Percentiles rank a stretch among this genome's conserved stretches.
phyloP scores from a whole-genome alignment of 2,329 filamentous ascomycete genomes.

The Colletotrichum liaoningense region DNA sequence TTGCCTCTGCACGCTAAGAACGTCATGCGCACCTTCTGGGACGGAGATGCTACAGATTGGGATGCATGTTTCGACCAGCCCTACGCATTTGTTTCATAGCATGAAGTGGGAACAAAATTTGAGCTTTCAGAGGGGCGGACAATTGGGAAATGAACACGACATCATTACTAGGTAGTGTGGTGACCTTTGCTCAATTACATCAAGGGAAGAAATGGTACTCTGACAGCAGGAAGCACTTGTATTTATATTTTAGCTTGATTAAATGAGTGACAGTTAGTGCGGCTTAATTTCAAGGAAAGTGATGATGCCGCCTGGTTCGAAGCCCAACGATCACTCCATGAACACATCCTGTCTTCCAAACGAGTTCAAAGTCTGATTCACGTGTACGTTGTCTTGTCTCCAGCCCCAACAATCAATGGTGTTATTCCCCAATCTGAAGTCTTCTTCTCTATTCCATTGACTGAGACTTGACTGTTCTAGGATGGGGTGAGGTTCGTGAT shows the following conservation, averaged over 20 bases:
- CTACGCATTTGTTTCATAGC: conserved; percentile 41
- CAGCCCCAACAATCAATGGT: too few species aligned
- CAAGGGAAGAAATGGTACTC: neutral
- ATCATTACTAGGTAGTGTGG: neutral
- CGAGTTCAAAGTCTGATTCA: neutral
- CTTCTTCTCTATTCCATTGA: neutral
- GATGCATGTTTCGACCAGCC: conserved; percentile 51
- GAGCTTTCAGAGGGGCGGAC: neutral
- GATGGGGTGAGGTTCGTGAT: neutral
- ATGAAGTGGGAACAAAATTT: neutral
- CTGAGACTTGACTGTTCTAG: neutral
- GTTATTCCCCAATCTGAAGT: neutral
- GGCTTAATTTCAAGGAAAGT: neutral
- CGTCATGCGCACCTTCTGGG: conserved; percentile 49
- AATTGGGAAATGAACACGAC: neutral
- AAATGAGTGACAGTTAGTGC: neutral
- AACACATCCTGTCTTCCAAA: neutral
- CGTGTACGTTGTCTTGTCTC: too few species aligned
- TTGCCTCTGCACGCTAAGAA: conserved; percentile 45
- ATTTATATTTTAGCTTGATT: neutral
- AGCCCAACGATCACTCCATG: neutral
- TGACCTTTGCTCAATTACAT: neutral
- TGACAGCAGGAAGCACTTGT: neutral
- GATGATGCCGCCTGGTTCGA: neutral
- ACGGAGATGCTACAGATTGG: conserved; percentile 45